Evolutionary conservation across 148 eudicot genomes (phyloP), one percentile per base, ranked within the genome.

Genomic region (Euryodendron excelsum): DNA sequence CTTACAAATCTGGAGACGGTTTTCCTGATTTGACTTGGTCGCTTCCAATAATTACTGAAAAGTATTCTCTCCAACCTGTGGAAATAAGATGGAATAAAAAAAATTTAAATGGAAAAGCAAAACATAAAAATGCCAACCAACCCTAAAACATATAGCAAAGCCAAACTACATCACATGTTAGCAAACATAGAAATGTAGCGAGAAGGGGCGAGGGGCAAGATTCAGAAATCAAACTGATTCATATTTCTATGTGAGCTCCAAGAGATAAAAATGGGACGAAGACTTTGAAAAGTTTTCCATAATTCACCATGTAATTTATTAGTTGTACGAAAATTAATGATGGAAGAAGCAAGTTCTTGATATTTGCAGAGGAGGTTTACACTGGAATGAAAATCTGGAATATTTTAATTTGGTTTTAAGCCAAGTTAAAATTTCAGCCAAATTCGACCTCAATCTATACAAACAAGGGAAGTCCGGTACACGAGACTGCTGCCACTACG

Each of bases 1-100:
- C 93, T 89, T 92, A 94, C 98, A 94, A 72, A 80, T 94, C 93
- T 52, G 98, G 97, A 58, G 95, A 83, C 66, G 98, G 98, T 86
- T 92, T 94, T 78, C 98, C 98, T 47, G 88, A 84, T 77, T 81
- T 82, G 80, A 94, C 98, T 84, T 91, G 87, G 75, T 92, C 97
- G 84, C 98, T 91, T 82, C 97, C 97, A 73, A 94, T 85, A 78
- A 92, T 86, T 79, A 84, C 87, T 56, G 89, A 73, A 77, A 94
- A 94, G 69, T 66, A 75, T 63, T 91, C 92, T 74, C 80, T 86
- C 98, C 98, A 94, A 59, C 94, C 98, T 94, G 84, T 65, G 66
- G 31, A 75, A 71, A 68, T 14, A 67, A 58, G 25, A 37, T 27
- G 65, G 21, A 74, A 18, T 53, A 50, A 62, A 48, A n/a, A 72